These are phyloP conservation scores for Cyberlindnera maclurae DNA, from an alignment of 805 yeast genomes.

Conservation along the genomic window DNA sequence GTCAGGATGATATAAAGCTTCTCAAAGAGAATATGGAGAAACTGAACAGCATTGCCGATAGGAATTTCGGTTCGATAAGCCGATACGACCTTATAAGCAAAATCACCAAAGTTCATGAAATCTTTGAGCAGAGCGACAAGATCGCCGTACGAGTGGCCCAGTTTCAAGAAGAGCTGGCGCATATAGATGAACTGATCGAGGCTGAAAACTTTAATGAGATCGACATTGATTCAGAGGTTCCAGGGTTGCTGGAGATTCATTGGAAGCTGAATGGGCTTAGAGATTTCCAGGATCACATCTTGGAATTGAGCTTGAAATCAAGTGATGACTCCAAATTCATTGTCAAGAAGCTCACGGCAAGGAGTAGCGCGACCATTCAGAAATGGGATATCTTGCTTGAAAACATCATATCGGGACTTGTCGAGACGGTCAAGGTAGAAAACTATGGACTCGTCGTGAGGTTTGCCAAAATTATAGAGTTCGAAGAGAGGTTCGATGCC, in stretches of 20 bases:
- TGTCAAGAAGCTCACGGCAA: slow-evolving; percentile 44
- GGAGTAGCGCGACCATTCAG: slow-evolving; percentile 36
- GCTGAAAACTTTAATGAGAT: slow-evolving; percentile 33
- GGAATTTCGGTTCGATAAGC: slow-evolving; percentile 50
- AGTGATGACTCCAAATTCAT: slow-evolving; percentile 65
- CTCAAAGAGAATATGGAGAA: slow-evolving; percentile 39
- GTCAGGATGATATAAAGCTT: slow-evolving; percentile 41
- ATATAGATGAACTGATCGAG: slow-evolving; percentile 48
- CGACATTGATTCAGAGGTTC: slow-evolving; percentile 38
- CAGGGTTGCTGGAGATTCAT: slow-evolving; percentile 60
- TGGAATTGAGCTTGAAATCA: slow-evolving; percentile 41
- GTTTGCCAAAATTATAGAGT: slow-evolving; percentile 68
- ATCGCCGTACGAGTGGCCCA: slow-evolving; percentile 57
- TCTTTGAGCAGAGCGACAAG: slow-evolving; percentile 60
- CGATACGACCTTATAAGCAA: slow-evolving; percentile 64
- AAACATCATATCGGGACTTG: slow-evolving; percentile 58
- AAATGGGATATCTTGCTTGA: slow-evolving; percentile 59
- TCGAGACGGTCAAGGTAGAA: slow-evolving; percentile 66
- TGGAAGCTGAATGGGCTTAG: slow-evolving; percentile 61
- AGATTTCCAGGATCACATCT: slow-evolving; percentile 72
- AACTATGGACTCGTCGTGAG: slow-evolving; percentile 65
- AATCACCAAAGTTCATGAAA: slow-evolving; percentile 62
- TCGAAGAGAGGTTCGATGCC: slow-evolving; percentile 74
- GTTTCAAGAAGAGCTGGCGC: slow-evolving; percentile 43
- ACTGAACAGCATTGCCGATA: slow-evolving; percentile 44